A percentile compares a stretch with the other conserved stretches of the same genome.
Conservation (phyloP, 2,329 filamentous ascomycete species). For the Nemania diffusa region DNA sequence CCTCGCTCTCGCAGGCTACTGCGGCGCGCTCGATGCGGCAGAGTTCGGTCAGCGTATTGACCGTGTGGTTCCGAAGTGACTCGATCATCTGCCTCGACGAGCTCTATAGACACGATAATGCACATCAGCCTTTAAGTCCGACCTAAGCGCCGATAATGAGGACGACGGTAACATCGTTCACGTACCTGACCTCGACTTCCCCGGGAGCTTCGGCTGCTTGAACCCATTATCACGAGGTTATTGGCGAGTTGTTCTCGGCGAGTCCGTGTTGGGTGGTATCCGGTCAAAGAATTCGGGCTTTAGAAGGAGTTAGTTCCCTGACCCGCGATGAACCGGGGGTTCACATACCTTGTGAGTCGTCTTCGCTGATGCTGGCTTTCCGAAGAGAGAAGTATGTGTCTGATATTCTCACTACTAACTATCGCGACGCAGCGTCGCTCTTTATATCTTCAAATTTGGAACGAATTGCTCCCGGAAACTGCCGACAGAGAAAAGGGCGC, state of each 20-base stretch:
- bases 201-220: conserved; percentile 31
- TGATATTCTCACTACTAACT: not conserved
- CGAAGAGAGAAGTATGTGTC: not conserved
- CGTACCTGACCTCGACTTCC: conserved; percentile 26
- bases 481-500: conserved; percentile 6
- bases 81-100: conserved; percentile 66
- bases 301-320: conserved; percentile 10
- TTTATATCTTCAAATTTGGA: conserved; percentile 19
- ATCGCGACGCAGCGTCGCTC: not conserved
- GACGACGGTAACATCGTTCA: not conserved
- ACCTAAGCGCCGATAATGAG: not conserved
- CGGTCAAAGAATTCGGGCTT: conserved; percentile 14
- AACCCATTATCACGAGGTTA: conserved; percentile 17
- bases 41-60: conserved; percentile 79
- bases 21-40: conserved; percentile 76
- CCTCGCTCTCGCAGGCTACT: conserved; percentile 65
- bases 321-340: not conserved
- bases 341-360: conserved; percentile 15
- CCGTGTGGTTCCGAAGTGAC: conserved; percentile 71
- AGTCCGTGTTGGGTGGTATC: conserved; percentile 6
- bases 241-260: not conserved
- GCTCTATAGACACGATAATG: conserved; percentile 39
- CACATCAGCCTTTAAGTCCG: conserved; percentile 7
- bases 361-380: not conserved
- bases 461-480: not conserved